Evolutionary conservation across 73 alveolate genomes (phyloP), one percentile per base, ranked within the genome.

Genomic region (Breviolum minutum): DNA sequence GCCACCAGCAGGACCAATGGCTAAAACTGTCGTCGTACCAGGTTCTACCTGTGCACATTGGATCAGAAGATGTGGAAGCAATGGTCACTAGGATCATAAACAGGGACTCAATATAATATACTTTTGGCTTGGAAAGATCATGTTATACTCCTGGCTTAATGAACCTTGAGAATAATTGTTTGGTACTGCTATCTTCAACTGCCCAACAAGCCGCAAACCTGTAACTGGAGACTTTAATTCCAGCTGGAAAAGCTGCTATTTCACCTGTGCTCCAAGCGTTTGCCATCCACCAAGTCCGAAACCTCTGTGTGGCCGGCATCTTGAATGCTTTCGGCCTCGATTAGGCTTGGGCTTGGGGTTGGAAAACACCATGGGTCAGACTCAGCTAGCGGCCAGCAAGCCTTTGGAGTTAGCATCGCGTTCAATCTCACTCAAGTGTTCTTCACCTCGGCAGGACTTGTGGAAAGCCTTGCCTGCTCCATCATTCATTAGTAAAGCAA

Each of bases 261-360:
- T 17, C 74, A 17, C 74, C 17, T 66, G 74, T 17, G 11, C 17
- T 17, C 17, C 17, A 13, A 17, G 74, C 74, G 24, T 66, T 66
- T 11, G 11, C 74, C 74, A 17, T 66, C 74, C 17, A 13, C 24
- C 17, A 66, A 66, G 24, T 11, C 74, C 74, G 74, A 29, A 40
- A 32, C 96, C 96, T 90, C 96, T 8, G 96, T 90, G 87, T 90
- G 96, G 66, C 96, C 96, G 8, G 96, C 96, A 22, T 90, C 96
- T 32, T 90, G 96, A 9, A 90, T 90, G 64, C 63, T 71, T 74
- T 90, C 96, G 14, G 96, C 96, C 96, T 90, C 17, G 62, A 81
- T 20, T 6, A 4, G 32, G 64, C 9, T 48, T 8, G 30, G 13
- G 32, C 64, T 20, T 24, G 63, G 8, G 62, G 64, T 13, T 66